phyloP scores from a whole-genome alignment of 73 alveolate genomes.

The Symbiodinium natans region DNA sequence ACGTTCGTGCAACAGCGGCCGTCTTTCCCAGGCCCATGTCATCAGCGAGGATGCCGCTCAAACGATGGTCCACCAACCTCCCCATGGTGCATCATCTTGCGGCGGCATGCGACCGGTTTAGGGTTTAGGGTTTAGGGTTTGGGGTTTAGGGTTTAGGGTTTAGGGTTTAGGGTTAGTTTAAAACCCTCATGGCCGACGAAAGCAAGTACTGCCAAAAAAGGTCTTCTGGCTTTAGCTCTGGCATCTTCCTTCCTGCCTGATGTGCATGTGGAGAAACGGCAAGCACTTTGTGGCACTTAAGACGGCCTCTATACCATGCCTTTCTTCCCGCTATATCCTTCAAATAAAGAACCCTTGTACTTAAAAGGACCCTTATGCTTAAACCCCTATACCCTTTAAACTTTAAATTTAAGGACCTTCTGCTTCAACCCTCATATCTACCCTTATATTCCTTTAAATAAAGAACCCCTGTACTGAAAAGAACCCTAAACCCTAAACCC shows the following conservation, averaged over 20 bases:
- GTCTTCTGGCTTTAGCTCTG: background rate
- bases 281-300: too few relatives aligned
- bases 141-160: background rate
- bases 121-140: background rate
- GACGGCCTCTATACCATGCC: too few relatives aligned
- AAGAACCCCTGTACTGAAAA: too few relatives aligned
- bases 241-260: background rate
- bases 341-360: too few relatives aligned
- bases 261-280: background rate
- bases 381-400: too few relatives aligned
- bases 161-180: background rate
- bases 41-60: conserved; percentile 87
- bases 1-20: background rate
- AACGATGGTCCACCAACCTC: conserved; percentile 43
- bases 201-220: background rate
- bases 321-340: too few relatives aligned
- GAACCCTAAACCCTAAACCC: too few relatives aligned
- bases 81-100: background rate
- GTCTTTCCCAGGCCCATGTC: conserved; percentile 91
- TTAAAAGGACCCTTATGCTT: too few relatives aligned
- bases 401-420: too few relatives aligned
- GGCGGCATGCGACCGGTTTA: background rate
- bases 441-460: too few relatives aligned
- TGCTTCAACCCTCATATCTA: too few relatives aligned
- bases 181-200: background rate